Percentiles rank a stretch among this genome's conserved stretches.
Evolutionary conservation across 1,284 basidiomycete species (phyloP).

Genomic region (Phellinidium pouzarii): DNA sequence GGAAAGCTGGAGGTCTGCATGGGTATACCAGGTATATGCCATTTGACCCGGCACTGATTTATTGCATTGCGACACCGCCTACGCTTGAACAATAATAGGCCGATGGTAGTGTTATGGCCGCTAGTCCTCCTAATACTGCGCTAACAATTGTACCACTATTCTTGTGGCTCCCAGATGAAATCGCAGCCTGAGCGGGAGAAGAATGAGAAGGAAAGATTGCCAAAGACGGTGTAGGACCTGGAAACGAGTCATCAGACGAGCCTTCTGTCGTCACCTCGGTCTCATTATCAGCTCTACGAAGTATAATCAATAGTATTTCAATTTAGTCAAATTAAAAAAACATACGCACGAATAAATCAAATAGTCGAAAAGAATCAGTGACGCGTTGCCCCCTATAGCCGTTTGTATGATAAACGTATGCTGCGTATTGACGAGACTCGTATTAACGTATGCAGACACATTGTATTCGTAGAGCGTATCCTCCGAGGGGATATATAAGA

Average conservation of each 20-base stretch:
- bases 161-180: not conserved
- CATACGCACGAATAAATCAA: constrained; percentile 1
- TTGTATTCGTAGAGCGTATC: constrained; percentile 9
- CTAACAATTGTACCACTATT: not conserved
- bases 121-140: not conserved
- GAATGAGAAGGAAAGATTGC: not conserved
- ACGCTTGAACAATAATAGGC: not conserved
- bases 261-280: not conserved
- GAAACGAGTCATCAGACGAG: not conserved
- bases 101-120: not conserved
- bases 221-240: not conserved
- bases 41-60: too few relatives aligned
- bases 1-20: too few relatives aligned
- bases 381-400: not conserved
- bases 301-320: too few relatives aligned
- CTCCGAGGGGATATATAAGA: not conserved
- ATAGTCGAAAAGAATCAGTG: constrained; percentile 16
- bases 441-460: constrained; percentile 7
- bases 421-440: not conserved
- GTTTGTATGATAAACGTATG: constrained; percentile 10
- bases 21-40: too few relatives aligned
- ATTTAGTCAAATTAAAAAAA: not conserved
- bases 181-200: not conserved
- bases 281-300: not conserved
- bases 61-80: not conserved